phyloP scores from a whole-genome alignment of 78 protist genomes.

The Planoprotostelium fungivorum region DNA sequence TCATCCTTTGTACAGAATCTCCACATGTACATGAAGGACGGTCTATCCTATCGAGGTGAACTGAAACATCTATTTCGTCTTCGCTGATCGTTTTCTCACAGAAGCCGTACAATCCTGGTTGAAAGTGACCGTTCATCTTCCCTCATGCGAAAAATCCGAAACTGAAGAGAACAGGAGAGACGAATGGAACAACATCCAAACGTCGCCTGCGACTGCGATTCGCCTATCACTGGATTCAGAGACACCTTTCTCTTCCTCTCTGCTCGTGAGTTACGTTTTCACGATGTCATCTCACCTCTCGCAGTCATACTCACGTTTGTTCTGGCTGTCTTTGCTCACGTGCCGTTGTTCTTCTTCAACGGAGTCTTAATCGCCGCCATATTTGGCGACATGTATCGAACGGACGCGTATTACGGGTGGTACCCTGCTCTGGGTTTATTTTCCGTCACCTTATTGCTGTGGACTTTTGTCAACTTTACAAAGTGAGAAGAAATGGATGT shows the following conservation, averaged over 20 bases:
- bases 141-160: too few relatives aligned
- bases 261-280: too few relatives aligned
- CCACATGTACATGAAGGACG: background rate
- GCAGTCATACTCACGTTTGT: background rate
- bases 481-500: background rate
- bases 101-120: too few relatives aligned
- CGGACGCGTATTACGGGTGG: background rate
- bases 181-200: too few relatives aligned
- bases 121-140: too few relatives aligned
- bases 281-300: too few relatives aligned
- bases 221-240: too few relatives aligned
- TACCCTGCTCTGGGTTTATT: background rate
- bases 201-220: too few relatives aligned
- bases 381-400: background rate
- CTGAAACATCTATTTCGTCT: background rate
- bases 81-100: background rate
- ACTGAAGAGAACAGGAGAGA: too few relatives aligned
- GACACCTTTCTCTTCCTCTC: too few relatives aligned
- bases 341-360: background rate
- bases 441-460: background rate
- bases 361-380: background rate
- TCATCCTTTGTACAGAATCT: background rate
- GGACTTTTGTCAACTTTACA: background rate
- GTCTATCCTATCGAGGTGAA: background rate
- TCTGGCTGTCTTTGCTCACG: background rate